Evolutionary conservation across 148 eudicot genomes (phyloP), one percentile per base, ranked within the genome.

Genomic region (Heliamphora exappendiculata): DNA sequence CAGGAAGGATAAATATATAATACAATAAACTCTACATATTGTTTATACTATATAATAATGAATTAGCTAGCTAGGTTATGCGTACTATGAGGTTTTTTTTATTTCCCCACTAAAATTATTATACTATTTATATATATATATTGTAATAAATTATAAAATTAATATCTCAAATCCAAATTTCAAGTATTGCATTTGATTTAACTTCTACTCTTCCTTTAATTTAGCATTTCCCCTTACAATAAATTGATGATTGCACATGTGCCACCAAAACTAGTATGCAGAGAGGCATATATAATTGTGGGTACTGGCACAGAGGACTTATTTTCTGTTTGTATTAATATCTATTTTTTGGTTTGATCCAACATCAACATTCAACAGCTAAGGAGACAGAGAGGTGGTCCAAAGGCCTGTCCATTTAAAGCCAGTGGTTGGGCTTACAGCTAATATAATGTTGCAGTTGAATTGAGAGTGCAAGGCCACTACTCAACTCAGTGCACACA

Each of bases 361-460:
- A 49, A 0, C 22, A 37, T 67, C n/a, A 59, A 41, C 70, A 12
- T 45, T 24, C 6, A n/a, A 67, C 12, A 41, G 14, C 14, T 11
- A 67, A 16, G 3, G 37, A 70, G 57, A 14, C 57, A 13, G 13
- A 51, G 13, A 22, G 55, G 79, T 69, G 74, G 79, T 53, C 79
- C 74, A 55, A 7, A 68, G 74, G 33, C 67, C 67, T 19, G 44
- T 12, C 68, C 75, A 77, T 67, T 68, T 57, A 49, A 77, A 69
- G 74, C 57, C 37, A 54, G 74, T 55, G 50, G 79, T 77, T 76
- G 71, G 60, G 53, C 24, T 53, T 50, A 34, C 78, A 75, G 60
- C 78, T 66, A 66, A 42, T 28, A 3, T 45, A 53, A 12, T 49
- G 1, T 10, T 17, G 58, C n/a, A n/a, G n/a, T n/a, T n/a, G n/a